Evolutionary conservation across 441 rosid genomes (phyloP).

Genomic region (Croton setiger): DNA sequence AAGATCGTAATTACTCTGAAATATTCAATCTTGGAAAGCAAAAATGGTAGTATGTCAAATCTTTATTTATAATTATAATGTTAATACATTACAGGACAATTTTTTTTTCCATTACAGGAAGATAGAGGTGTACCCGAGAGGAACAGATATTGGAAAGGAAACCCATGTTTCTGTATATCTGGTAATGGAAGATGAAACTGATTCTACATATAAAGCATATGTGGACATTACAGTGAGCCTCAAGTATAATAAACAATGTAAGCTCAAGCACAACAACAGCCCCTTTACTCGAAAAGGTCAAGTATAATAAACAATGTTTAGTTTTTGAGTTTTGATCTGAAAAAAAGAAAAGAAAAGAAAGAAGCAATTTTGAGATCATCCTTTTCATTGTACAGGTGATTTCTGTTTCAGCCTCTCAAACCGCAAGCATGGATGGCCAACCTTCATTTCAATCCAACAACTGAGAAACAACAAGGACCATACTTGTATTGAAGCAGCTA

Average conservation of each 20-base stretch:
- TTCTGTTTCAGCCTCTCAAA: neutral
- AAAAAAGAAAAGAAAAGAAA: no score
- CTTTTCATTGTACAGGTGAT: neutral
- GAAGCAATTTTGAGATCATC: no score
- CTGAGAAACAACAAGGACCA: neutral
- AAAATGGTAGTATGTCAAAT: neutral
- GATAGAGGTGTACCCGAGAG: constrained; percentile 33
- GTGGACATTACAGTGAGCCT: constrained; percentile 35
- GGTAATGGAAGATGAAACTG: constrained; percentile 27
- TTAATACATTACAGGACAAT: no score
- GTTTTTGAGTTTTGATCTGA: no score
- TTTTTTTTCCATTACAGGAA: constrained; percentile 24
- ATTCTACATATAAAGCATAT: constrained; percentile 24
- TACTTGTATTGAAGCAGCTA: neutral
- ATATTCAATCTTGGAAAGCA: neutral
- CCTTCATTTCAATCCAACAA: neutral
- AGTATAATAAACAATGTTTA: neutral
- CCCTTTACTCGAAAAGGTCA: constrained; percentile 45
- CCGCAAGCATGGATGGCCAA: neutral
- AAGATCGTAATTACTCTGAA: neutral
- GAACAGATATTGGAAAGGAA: constrained; percentile 30
- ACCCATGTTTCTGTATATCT: constrained; percentile 34
- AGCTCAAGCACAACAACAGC: constrained; percentile 8
- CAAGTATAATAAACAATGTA: constrained; percentile 25
- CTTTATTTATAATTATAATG: no score